phyloP scores from a whole-genome alignment of 1,284 basidiomycete species.

The Austroboletus olivaceoglutinosus region DNA sequence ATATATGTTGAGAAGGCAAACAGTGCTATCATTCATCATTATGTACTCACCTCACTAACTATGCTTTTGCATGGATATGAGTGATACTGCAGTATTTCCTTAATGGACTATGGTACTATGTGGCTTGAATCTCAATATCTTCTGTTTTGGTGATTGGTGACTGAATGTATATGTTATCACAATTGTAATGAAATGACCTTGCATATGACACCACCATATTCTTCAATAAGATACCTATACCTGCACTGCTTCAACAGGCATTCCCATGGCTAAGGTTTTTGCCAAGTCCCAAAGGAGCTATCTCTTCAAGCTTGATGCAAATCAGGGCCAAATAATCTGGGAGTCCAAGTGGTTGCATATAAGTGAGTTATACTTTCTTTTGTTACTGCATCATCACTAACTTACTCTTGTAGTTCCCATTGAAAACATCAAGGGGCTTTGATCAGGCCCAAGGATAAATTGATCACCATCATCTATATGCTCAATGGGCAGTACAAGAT shows the following conservation, averaged over 20 bases:
- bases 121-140: too few relatives aligned
- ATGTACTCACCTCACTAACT: too few relatives aligned
- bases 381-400: neutral
- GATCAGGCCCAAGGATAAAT: constrained; percentile 72
- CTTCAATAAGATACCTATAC: constrained; percentile 51
- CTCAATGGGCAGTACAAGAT: constrained; percentile 85
- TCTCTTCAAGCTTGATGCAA: constrained; percentile 72
- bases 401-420: constrained; percentile 65
- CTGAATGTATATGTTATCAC: too few relatives aligned
- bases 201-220: too few relatives aligned
- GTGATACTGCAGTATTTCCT: too few relatives aligned
- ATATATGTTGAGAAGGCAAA: too few relatives aligned
- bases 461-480: constrained; percentile 79
- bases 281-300: constrained; percentile 79
- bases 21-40: too few relatives aligned
- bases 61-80: too few relatives aligned
- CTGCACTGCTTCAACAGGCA: constrained; percentile 53
- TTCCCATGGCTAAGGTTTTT: constrained; percentile 86
- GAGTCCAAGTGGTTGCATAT: constrained; percentile 75
- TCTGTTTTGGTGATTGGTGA: too few relatives aligned
- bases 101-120: too few relatives aligned
- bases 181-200: too few relatives aligned
- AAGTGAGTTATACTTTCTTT: constrained; percentile 52
- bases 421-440: constrained; percentile 89
- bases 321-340: constrained; percentile 82